A percentile compares a stretch with the other conserved stretches of the same genome.
Evolutionary conservation across 306 rosid species (phyloP).

Genomic region (Biancaea sappan): DNA sequence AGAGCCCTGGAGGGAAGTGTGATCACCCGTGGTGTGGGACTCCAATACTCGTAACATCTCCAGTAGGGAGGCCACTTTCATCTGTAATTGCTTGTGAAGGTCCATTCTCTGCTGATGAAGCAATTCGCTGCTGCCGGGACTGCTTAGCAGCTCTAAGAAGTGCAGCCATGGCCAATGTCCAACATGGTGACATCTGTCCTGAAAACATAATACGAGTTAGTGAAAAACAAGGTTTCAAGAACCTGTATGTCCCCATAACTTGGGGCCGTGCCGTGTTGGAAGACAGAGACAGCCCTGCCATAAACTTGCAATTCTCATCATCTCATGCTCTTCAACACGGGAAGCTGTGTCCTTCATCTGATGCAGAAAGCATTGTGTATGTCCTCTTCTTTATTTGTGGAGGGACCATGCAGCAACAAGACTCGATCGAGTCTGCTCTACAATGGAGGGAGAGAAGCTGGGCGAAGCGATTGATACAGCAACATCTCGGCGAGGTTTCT

Average conservation of each 20-base stretch:
- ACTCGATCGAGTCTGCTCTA: conserved; percentile 88
- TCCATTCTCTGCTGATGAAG: conserved; percentile 68
- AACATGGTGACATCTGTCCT: conserved; percentile 88
- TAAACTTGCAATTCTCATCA: conserved; percentile 85
- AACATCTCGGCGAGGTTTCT: conserved; percentile 80
- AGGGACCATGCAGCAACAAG: conserved; percentile 70
- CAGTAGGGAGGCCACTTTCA: conserved; percentile 76
- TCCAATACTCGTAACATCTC: conserved; percentile 87
- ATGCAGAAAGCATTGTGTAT: conserved; percentile 87
- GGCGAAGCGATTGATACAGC: conserved; percentile 73
- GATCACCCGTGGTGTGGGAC: conserved; percentile 95
- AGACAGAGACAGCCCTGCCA: conserved; percentile 88
- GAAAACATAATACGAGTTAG: conserved; percentile 73
- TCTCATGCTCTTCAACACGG: conserved; percentile 94
- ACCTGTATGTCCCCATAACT: conserved; percentile 65
- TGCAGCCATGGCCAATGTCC: conserved; percentile 75
- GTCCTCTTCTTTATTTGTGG: conserved; percentile 68
- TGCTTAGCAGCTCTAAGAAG: conserved; percentile 75
- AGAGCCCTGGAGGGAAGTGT: conserved; percentile 74
- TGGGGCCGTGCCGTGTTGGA: conserved; percentile 96
- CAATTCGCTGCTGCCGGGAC: conserved; percentile 76
- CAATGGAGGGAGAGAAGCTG: conserved; percentile 93
- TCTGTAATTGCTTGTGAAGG: conserved; percentile 61
- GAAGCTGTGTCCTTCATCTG: conserved; percentile 92
- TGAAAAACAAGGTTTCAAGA: conserved; percentile 46